Conservation (phyloP, 73 alveolate genomes). For the Tetrahymena borealis region DNA sequence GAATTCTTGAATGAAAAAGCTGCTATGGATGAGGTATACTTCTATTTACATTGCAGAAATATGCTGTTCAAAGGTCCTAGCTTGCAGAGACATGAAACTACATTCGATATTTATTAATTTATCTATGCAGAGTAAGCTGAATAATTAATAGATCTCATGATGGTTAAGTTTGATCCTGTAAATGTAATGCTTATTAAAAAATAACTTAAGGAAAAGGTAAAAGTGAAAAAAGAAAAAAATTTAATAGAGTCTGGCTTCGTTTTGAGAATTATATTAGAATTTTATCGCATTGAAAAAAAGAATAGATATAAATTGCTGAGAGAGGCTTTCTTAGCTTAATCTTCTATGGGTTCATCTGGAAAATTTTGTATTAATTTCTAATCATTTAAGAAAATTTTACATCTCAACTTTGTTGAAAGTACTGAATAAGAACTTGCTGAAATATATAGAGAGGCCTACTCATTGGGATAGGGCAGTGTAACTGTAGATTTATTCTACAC, state of each 20-base stretch:
- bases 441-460: constrained; percentile 23
- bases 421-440: constrained; percentile 22
- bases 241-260: constrained; percentile 20
- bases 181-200: constrained; percentile 36
- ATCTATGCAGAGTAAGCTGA: constrained; percentile 34
- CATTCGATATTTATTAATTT: constrained; percentile 42
- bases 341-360: constrained; percentile 16
- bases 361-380: constrained; percentile 22
- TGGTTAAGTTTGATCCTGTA: constrained; percentile 49
- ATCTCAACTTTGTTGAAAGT: constrained; percentile 15
- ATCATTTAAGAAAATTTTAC: constrained; percentile 24
- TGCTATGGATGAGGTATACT: constrained; percentile 60
- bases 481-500: constrained; percentile 42
- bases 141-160: constrained; percentile 42
- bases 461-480: constrained; percentile 30
- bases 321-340: constrained; percentile 25
- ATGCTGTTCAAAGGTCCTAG: constrained; percentile 67
- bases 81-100: constrained; percentile 34
- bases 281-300: constrained; percentile 17
- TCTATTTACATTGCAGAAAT: constrained; percentile 60
- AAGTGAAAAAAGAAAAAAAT: not conserved
- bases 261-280: constrained; percentile 24
- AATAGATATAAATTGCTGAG: constrained; percentile 22
- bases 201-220: not conserved
- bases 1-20: constrained; percentile 67